Evolutionary conservation across 2,329 filamentous ascomycete species (phyloP).

Genomic region (Fusarium sublunatum): DNA sequence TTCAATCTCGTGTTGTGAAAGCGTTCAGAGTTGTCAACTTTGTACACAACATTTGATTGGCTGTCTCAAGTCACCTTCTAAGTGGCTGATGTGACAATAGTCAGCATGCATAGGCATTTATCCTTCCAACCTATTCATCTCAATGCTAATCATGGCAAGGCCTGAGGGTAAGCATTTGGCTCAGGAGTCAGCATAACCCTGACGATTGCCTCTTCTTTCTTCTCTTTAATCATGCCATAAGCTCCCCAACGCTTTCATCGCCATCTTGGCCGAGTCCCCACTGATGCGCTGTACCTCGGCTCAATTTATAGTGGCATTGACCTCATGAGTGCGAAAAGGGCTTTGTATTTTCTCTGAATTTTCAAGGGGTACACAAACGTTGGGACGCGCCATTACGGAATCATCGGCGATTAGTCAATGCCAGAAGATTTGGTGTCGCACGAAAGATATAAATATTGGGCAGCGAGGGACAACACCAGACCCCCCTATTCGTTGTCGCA

Average conservation of each 20-base stretch:
- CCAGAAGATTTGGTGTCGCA: neutral
- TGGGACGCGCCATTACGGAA: slow-evolving; percentile 10
- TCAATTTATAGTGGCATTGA: slow-evolving; percentile 28
- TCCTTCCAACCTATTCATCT: neutral
- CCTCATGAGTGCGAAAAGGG: neutral
- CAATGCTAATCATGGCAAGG: neutral
- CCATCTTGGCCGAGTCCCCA: slow-evolving; percentile 23
- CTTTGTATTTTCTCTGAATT: neutral
- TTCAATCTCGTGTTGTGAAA: too few species aligned
- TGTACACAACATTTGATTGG: too few species aligned
- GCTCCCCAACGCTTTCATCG: slow-evolving; percentile 16
- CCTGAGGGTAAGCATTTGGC: neutral
- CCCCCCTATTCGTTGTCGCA: slow-evolving; percentile 15
- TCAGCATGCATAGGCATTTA: neutral
- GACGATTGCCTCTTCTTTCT: neutral
- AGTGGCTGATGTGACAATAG: too few species aligned
- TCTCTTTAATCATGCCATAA: neutral
- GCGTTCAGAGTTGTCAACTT: too few species aligned
- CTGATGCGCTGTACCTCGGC: slow-evolving; percentile 37
- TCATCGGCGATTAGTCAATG: slow-evolving; percentile 4
- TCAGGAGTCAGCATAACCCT: neutral
- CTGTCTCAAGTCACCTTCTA: too few species aligned
- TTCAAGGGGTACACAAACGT: neutral
- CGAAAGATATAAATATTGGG: slow-evolving; percentile 10
- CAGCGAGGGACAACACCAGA: neutral